Evolutionary conservation across 305 asterid species (phyloP), one percentile per base, ranked within the genome.

Genomic region (Rubia peregrina): DNA sequence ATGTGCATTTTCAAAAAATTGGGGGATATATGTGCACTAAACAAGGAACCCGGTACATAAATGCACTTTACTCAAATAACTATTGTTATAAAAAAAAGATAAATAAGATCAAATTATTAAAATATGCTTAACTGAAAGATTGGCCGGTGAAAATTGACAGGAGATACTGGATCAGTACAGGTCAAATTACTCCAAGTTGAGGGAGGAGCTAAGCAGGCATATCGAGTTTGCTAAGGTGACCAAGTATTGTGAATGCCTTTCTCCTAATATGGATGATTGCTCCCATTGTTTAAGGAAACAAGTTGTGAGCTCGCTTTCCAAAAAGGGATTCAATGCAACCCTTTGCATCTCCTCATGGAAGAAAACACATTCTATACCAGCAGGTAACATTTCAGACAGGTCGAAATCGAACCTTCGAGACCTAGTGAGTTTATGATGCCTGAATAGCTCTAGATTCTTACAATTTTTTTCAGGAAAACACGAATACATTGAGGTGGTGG

Each of bases 401-500:
- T 49, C 16, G 2, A 49, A 53, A 36, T 36, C 40, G 7, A 36
- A 36, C 40, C 40, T 36, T 36, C 6, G 40, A 36, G 40, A 36
- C 5, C 40, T 36, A 4, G 40, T 3, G 40, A 36, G 40, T 36
- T 36, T 36, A 36, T 36, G 40, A 36, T 48, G 55, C n/a, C 44
- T 60, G 17, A 55, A 55, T 56, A 22, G 9, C 38, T 57, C 30
- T 21, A 5, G 61, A 40, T 14, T 19, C 67, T 61, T n/a, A 22
- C 38, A 57, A 57, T 3, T 4, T 9, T 33, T 9, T 33, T n/a
- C 75, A 85, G 87, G 88, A 51, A 80, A 70, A 30, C 91, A 86
- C 26, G 88, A 86, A 60, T 86, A 82, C 85, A 82, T 86, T 57
- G 85, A 86, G 73, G 85, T 86, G 81, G 70, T 68, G 17, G 85